These are phyloP conservation scores for Gorgonomyces haynaldii DNA, from an alignment of 192 early-diverging fungal species.

Conservation along the genomic window DNA sequence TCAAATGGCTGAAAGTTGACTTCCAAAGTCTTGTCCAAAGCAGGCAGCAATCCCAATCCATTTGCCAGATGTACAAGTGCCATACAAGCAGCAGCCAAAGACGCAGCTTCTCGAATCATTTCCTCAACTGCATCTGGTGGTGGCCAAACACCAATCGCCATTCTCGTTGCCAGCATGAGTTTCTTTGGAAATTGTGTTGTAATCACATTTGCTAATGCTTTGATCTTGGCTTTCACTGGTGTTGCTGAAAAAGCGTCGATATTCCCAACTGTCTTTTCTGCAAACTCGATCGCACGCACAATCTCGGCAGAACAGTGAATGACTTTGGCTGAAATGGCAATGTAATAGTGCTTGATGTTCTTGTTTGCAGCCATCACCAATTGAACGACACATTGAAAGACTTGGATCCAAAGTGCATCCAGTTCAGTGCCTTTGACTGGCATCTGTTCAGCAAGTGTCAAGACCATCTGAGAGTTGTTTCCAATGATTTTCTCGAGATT, in stretches of 20 bases:
- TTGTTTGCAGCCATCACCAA: slow-evolving; percentile 42
- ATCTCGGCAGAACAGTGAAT: slow-evolving; percentile 34
- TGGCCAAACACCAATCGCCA: slow-evolving; percentile 46
- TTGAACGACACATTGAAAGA: slow-evolving; percentile 37
- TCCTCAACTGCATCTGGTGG: slow-evolving; percentile 32
- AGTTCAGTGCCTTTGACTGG: slow-evolving; percentile 34
- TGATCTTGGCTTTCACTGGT: slow-evolving; percentile 8
- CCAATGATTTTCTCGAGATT: slow-evolving; percentile 35
- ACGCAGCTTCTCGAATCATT: slow-evolving; percentile 32
- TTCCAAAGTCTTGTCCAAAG: slow-evolving; percentile 27
- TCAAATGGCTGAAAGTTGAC: slow-evolving; percentile 21
- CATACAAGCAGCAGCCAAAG: slow-evolving; percentile 20
- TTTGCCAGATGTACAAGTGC: slow-evolving; percentile 31
- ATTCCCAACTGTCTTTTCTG: slow-evolving; percentile 8
- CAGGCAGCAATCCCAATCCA: slow-evolving; percentile 17
- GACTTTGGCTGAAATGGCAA: slow-evolving; percentile 38
- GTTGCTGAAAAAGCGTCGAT: slow-evolving; percentile 1
- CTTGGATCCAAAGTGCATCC: slow-evolving; percentile 30
- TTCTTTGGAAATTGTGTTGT: slow-evolving; percentile 24
- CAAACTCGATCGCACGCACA: slow-evolving; percentile 25
- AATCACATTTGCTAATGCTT: slow-evolving; percentile 11
- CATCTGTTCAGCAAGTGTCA: slow-evolving; percentile 25
- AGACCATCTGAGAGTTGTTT: slow-evolving; percentile 16
- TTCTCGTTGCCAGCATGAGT: slow-evolving; percentile 34
- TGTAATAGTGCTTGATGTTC: slow-evolving; percentile 37